These are phyloP conservation scores for Cordyceps cateniannulata DNA, from an alignment of 2,329 filamentous ascomycete genomes.

Conservation along the genomic window DNA sequence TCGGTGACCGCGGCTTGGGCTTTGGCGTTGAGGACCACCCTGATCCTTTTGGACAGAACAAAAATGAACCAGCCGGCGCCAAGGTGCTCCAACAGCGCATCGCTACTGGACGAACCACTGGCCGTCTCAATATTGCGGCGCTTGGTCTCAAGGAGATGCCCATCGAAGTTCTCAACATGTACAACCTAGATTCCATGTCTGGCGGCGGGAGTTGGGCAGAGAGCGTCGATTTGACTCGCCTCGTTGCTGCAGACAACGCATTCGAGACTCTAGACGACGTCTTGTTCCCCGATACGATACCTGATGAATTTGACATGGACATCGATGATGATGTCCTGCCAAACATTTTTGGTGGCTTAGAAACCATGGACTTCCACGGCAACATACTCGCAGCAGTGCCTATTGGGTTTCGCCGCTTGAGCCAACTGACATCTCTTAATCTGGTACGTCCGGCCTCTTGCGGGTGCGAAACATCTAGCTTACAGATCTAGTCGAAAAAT, in stretches of 20 bases:
- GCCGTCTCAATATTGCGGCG: slow-evolving; percentile 81
- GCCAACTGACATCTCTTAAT: slow-evolving; percentile 73
- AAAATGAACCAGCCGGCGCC: slow-evolving; percentile 50
- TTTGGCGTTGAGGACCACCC: slow-evolving; percentile 44
- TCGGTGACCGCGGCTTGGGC: slow-evolving; percentile 32
- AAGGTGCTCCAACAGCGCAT: slow-evolving; percentile 70
- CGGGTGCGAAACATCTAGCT: not conserved
- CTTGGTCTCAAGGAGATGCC: slow-evolving; percentile 77
- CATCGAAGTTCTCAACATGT: slow-evolving; percentile 81
- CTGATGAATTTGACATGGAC: slow-evolving; percentile 42
- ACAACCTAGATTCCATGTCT: slow-evolving; percentile 63
- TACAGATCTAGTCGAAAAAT: slow-evolving; percentile 55
- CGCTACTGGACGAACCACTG: slow-evolving; percentile 65
- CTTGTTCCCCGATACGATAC: slow-evolving; percentile 69
- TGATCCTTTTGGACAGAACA: slow-evolving; percentile 66
- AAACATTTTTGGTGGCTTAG: slow-evolving; percentile 75
- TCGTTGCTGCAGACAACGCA: slow-evolving; percentile 88
- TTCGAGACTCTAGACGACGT: slow-evolving; percentile 65
- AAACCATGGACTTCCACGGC: slow-evolving; percentile 78
- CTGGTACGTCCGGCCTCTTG: slow-evolving; percentile 31
- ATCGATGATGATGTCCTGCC: slow-evolving; percentile 59
- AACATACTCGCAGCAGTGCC: slow-evolving; percentile 71
- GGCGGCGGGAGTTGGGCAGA: slow-evolving; percentile 77
- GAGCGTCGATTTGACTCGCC: slow-evolving; percentile 75
- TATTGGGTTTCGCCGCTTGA: slow-evolving; percentile 65